These are phyloP conservation scores for Dioscorea alata DNA, from an alignment of 106 monocot genomes.

Conservation along the genomic window DNA sequence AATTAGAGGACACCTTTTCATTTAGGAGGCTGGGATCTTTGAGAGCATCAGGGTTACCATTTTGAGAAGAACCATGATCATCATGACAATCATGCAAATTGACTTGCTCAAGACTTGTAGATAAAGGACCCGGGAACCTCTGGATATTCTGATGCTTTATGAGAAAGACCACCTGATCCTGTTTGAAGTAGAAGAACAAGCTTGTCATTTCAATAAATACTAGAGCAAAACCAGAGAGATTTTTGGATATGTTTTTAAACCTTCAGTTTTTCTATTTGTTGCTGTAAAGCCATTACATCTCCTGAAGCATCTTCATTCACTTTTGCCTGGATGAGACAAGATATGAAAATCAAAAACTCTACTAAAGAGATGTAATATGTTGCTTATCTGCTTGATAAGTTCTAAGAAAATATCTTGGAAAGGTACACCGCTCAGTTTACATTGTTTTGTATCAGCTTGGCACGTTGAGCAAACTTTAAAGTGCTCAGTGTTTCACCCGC, in stretches of 20 bases:
- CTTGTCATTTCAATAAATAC: neutral
- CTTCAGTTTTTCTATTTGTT: slow-evolving; percentile 49
- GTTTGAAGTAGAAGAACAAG: neutral
- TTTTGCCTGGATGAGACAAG: slow-evolving; percentile 40
- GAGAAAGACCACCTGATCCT: slow-evolving; percentile 44
- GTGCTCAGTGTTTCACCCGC: slow-evolving; percentile 73
- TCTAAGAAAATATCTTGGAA: neutral
- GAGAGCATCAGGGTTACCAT: neutral
- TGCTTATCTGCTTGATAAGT: too few species aligned
- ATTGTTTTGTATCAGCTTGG: slow-evolving; percentile 84
- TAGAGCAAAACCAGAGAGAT: too few species aligned
- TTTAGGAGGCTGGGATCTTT: slow-evolving; percentile 6
- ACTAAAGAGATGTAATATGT: too few species aligned
- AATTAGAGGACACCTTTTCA: slow-evolving; percentile 28
- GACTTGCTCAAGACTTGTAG: slow-evolving; percentile 11
- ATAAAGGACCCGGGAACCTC: slow-evolving; percentile 8
- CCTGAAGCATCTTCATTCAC: slow-evolving; percentile 79
- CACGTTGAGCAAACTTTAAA: slow-evolving; percentile 75
- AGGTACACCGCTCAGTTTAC: slow-evolving; percentile 16
- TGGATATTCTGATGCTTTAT: slow-evolving; percentile 37
- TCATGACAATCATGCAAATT: slow-evolving; percentile 7
- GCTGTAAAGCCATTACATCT: slow-evolving; percentile 59
- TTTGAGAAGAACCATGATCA: slow-evolving; percentile 1
- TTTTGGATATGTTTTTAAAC: slow-evolving; percentile 17
- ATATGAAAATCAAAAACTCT: too few species aligned